Conservation (phyloP, 352 stramenopile species). For the Globisporangium takayamanum region DNA sequence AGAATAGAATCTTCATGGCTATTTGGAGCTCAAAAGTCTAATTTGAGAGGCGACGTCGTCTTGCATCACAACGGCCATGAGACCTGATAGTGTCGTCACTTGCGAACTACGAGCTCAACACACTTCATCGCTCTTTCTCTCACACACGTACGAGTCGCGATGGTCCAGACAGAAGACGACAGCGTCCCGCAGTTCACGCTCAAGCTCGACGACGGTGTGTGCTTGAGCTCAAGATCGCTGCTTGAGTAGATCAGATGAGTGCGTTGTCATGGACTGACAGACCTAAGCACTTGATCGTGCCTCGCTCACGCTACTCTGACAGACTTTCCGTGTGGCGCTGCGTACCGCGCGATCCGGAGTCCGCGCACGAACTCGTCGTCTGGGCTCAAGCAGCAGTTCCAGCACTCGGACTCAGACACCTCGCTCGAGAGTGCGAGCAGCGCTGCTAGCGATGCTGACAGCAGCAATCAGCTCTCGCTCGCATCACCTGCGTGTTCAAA, state of each 20-base stretch:
- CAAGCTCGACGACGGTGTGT: constrained; percentile 12
- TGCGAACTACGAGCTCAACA: background rate
- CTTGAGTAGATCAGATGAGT: background rate
- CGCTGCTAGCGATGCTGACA: background rate
- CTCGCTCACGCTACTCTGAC: background rate
- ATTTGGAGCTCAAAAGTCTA: background rate
- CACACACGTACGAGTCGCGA: background rate
- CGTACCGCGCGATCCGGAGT: constrained; percentile 44
- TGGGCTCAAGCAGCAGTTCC: background rate
- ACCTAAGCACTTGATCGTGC: no score
- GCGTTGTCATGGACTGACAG: background rate
- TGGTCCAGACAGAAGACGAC: constrained; percentile 13
- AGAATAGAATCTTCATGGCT: background rate
- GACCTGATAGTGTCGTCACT: background rate
- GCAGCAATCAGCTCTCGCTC: constrained; percentile 7
- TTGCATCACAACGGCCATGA: no score
- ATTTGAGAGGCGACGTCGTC: no score
- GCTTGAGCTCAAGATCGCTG: background rate
- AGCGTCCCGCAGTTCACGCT: constrained; percentile 7
- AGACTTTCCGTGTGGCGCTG: constrained; percentile 42
- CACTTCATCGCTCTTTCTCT: no score
- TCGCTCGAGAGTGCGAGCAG: constrained; percentile 3
- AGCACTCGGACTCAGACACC: constrained; percentile 4
- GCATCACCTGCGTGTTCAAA: background rate
- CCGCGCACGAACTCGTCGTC: constrained; percentile 13